Evolutionary conservation across 495 filamentous ascomycete species (phyloP), one percentile per base, ranked within the genome.

Genomic region (Hypoxylon cercidicola): DNA sequence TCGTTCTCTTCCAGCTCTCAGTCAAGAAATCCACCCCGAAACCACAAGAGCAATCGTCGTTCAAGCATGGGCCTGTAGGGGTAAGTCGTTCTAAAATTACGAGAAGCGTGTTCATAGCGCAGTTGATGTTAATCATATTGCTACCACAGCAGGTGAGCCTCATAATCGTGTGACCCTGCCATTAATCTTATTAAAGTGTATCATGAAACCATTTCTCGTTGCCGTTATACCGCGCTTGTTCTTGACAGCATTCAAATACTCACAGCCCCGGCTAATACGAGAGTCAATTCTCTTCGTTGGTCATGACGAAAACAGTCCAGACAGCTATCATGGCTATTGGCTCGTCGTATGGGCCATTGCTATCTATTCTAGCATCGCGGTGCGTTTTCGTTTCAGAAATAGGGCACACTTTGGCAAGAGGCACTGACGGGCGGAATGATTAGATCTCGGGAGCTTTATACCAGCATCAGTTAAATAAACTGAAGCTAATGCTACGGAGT

Each of bases 331-430:
- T n/a, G 49, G 75, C 34, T 37, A 75, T 18, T 73, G 81, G 82
- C 67, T 91, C 21, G 81, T 90, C 39, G 77, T 84, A 1, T 80
- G 83, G 7, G 86, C 85, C 32, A 59, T 81, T 11, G 41, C 85
- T 30, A 79, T 91, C 2, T 91, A 90, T 63, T 41, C 79, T 34
- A 88, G 89, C 4, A 77, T 90, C 10, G 87, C 85, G 11, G 82
- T 85, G 70, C 68, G 79, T 15, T 0, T 4, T 2, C 1, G 0
- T 18, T 21, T n/a, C 13, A 15, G n/a, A 20, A 13, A 13, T 11
- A 10, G 0, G 20, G n/a, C n/a, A n/a, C n/a, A n/a, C n/a, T n/a
- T n/a, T n/a, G n/a, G n/a, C n/a, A n/a, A n/a, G n/a, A n/a, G n/a
- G n/a, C n/a, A n/a, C n/a, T n/a, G n/a, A n/a, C n/a, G n/a, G n/a